phyloP scores from a whole-genome alignment of 2,329 filamentous ascomycete genomes.

The Elsinoe australis region DNA sequence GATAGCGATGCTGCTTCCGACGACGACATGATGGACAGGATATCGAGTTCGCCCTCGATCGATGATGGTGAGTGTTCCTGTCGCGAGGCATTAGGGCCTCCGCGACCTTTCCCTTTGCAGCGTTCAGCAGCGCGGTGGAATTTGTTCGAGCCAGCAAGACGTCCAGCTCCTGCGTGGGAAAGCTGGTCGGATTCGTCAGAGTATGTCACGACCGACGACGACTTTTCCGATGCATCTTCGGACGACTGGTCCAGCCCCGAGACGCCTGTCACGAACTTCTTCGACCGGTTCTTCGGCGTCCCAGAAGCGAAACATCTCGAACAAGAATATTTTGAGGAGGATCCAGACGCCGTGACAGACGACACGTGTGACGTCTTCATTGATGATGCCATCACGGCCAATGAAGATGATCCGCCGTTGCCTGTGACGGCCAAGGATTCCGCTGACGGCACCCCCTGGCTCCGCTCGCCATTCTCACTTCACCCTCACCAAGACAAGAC shows the following conservation, averaged over 20 bases:
- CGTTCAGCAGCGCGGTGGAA: slow-evolving; percentile 13
- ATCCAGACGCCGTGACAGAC: too few relatives aligned
- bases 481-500: neutral
- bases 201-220: slow-evolving; percentile 8
- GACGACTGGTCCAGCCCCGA: slow-evolving; percentile 12
- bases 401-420: slow-evolving; percentile 3
- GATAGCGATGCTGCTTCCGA: slow-evolving; percentile 61
- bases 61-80: slow-evolving; percentile 84
- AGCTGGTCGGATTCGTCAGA: neutral
- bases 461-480: neutral
- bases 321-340: neutral
- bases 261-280: slow-evolving; percentile 12
- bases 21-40: slow-evolving; percentile 96
- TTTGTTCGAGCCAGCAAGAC: neutral
- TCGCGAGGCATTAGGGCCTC: slow-evolving; percentile 25
- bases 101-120: slow-evolving; percentile 21
- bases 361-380: neutral
- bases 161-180: too few relatives aligned
- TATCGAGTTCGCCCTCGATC: slow-evolving; percentile 97
- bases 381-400: neutral
- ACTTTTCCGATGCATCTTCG: slow-evolving; percentile 1
- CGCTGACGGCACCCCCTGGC: slow-evolving; percentile 1
- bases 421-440: neutral
- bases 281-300: slow-evolving; percentile 3
- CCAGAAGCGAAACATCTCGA: neutral